Evolutionary conservation across 2,329 filamentous ascomycete species (phyloP).

Genomic region (Nemania sp.): DNA sequence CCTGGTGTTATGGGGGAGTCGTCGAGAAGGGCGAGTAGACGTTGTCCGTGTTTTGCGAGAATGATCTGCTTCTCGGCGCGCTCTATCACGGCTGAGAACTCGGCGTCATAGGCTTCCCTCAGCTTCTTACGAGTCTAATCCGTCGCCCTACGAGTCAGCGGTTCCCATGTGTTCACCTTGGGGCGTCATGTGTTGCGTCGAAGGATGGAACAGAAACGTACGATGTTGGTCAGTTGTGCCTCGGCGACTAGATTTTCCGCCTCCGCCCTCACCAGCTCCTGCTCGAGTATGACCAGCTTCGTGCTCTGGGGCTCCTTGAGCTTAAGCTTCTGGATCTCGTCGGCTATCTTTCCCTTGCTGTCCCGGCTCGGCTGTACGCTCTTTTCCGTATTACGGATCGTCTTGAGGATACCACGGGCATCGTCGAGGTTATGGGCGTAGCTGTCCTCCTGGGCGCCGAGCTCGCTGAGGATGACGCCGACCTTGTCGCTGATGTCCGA

Average conservation of each 20-base stretch:
- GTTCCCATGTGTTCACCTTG: background rate
- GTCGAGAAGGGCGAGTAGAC: constrained; percentile 83
- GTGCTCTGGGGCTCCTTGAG: constrained; percentile 87
- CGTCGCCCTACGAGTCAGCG: background rate
- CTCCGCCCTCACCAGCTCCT: constrained; percentile 94
- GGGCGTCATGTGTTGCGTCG: background rate
- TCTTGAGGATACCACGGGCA: constrained; percentile 79
- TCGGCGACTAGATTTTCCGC: constrained; percentile 95
- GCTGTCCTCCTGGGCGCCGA: constrained; percentile 89
- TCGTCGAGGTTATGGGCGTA: constrained; percentile 90
- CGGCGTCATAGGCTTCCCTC: constrained; percentile 89
- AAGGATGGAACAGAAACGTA: constrained; percentile 51
- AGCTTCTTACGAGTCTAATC: constrained; percentile 87
- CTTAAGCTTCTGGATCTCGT: constrained; percentile 92
- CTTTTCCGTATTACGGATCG: constrained; percentile 92
- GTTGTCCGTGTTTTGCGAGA: constrained; percentile 85
- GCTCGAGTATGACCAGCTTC: constrained; percentile 82
- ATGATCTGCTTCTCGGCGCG: constrained; percentile 96
- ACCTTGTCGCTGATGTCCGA: constrained; percentile 95
- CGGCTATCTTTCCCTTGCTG: constrained; percentile 81
- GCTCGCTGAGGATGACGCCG: constrained; percentile 86
- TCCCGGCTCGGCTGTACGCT: constrained; percentile 93
- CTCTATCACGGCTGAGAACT: constrained; percentile 91
- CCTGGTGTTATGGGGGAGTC: constrained; percentile 89
- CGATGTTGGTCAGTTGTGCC: constrained; percentile 92